Conservation (phyloP, 257 asterid genomes). For the Voacanga thouarsii region DNA sequence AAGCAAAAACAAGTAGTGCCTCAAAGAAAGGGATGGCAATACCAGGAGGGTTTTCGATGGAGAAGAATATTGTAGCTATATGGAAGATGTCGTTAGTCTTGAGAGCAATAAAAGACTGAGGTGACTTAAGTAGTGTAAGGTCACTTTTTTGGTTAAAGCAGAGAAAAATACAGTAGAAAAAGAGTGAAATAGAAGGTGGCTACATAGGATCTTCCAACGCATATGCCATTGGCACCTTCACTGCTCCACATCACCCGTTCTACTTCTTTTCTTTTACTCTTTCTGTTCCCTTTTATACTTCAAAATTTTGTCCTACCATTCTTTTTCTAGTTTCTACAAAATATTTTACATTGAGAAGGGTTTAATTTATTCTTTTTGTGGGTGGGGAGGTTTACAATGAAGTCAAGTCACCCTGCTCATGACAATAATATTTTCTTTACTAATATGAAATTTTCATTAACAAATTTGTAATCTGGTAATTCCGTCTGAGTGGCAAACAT, state of each 20-base stretch:
- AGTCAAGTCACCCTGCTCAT: constrained; percentile 1
- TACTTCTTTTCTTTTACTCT: neutral
- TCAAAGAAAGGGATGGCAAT: constrained; percentile 19
- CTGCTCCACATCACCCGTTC: neutral
- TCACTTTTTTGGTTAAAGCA: constrained; percentile 36
- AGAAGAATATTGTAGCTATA: constrained; percentile 29
- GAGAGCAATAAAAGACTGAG: constrained; percentile 37
- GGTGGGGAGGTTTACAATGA: neutral
- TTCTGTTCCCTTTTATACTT: neutral
- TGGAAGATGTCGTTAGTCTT: constrained; percentile 22
- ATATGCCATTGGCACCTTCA: constrained; percentile 30
- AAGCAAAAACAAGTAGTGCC: constrained; percentile 7
- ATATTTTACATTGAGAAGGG: neutral
- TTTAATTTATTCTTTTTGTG: neutral
- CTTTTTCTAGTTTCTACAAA: neutral
- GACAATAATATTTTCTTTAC: neutral
- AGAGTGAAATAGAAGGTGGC: constrained; percentile 18
- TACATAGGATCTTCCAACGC: constrained; percentile 46
- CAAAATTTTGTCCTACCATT: neutral
- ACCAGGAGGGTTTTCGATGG: constrained; percentile 35
- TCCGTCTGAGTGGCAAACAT: neutral
- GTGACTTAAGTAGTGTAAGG: constrained; percentile 35
- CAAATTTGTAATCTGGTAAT: neutral
- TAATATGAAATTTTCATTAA: neutral
- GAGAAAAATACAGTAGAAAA: constrained; percentile 16